Evolutionary conservation across 805 yeast species (phyloP).

Genomic region (Scheffersomyces lignosus): DNA sequence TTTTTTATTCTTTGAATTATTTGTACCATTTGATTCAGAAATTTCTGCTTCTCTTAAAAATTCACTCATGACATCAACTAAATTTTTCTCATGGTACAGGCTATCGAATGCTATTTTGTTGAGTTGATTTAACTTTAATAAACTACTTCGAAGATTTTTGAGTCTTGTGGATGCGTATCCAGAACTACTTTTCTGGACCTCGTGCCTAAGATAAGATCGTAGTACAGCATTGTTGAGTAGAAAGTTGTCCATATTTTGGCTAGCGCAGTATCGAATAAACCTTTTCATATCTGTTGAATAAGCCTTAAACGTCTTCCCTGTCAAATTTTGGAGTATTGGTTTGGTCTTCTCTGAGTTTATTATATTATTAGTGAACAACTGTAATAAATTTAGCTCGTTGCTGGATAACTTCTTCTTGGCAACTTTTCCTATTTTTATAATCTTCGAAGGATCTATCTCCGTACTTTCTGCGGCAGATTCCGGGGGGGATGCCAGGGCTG

Average conservation of each 20-base stretch:
- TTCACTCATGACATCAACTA: background rate
- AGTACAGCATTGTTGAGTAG: background rate
- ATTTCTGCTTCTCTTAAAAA: background rate
- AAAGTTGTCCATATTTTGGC: background rate
- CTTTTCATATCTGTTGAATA: slow-evolving; percentile 4
- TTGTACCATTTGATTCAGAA: background rate
- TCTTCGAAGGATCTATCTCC: background rate
- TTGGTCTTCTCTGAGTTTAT: background rate
- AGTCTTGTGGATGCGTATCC: slow-evolving; percentile 1
- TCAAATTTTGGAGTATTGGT: slow-evolving; percentile 1
- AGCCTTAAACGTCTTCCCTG: slow-evolving; percentile 3
- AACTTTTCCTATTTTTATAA: background rate
- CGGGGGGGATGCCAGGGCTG: background rate
- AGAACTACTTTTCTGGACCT: background rate
- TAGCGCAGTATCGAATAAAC: slow-evolving; percentile 3
- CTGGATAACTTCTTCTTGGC: background rate
- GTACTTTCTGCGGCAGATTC: background rate
- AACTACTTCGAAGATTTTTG: slow-evolving; percentile 5
- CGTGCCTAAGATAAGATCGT: background rate
- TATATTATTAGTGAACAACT: background rate
- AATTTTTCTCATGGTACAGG: background rate
- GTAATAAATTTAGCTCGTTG: background rate
- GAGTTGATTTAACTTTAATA: slow-evolving; percentile 3
- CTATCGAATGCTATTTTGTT: slow-evolving; percentile 1
- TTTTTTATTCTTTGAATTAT: background rate